phyloP scores from a whole-genome alignment of 1,284 basidiomycete species.

The Pascua sp. region DNA sequence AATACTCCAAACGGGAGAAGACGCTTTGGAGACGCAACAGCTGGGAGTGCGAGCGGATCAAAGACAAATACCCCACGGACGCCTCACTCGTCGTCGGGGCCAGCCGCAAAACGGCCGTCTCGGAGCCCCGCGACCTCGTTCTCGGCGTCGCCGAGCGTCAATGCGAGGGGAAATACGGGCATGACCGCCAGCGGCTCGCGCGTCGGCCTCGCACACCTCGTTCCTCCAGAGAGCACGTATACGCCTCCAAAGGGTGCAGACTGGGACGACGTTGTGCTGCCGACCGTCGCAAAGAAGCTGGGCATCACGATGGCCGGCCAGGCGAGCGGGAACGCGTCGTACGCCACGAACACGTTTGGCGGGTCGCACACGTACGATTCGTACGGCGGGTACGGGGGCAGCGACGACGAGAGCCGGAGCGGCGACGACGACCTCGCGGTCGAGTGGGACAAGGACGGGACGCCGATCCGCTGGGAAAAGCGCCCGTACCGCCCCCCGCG shows the following conservation, averaged over 20 bases:
- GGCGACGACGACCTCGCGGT: slow-evolving; percentile 42
- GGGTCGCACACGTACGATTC: neutral
- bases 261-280: slow-evolving; percentile 58
- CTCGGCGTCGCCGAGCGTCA: neutral
- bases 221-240: slow-evolving; percentile 39
- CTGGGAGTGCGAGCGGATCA: no score
- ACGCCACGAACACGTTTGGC: no score
- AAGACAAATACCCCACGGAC: no score
- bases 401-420: slow-evolving; percentile 2
- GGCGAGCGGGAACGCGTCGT: neutral
- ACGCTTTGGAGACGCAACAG: no score
- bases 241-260: slow-evolving; percentile 47
- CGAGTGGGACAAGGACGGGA: slow-evolving; percentile 46
- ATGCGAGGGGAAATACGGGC: neutral
- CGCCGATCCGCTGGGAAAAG: slow-evolving; percentile 41
- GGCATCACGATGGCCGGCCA: slow-evolving; percentile 47
- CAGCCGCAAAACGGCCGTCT: neutral
- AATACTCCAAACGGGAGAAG: no score
- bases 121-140: neutral
- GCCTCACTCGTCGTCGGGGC: neutral
- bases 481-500: neutral
- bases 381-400: neutral
- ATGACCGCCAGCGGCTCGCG: neutral
- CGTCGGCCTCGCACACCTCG: slow-evolving; percentile 42
- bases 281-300: slow-evolving; percentile 75